A percentile compares a stretch with the other conserved stretches of the same genome.
These are phyloP conservation scores for Cruciata laevipes DNA, from an alignment of 257 asterid species.

Conservation along the genomic window DNA sequence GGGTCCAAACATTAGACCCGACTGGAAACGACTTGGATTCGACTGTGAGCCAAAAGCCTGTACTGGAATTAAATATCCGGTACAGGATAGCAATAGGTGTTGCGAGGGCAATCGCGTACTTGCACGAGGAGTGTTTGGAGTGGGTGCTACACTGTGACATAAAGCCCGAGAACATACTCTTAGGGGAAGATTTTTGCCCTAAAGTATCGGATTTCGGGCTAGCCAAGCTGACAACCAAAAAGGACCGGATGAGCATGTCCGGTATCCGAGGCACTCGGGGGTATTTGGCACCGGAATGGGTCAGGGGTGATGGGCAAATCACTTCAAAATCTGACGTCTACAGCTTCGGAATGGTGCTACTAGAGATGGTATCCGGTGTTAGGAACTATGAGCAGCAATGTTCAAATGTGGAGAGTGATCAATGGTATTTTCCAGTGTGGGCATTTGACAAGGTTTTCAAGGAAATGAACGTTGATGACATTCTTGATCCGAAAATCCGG, in stretches of 20 bases:
- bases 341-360: conserved; percentile 67
- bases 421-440: conserved; percentile 76
- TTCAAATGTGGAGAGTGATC: conserved; percentile 55
- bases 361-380: conserved; percentile 70
- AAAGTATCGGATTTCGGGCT: conserved; percentile 86
- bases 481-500: conserved; percentile 56
- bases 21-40: conserved; percentile 11
- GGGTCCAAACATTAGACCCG: background rate
- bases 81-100: conserved; percentile 78
- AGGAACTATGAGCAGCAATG: conserved; percentile 48
- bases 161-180: conserved; percentile 79
- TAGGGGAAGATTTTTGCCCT: conserved; percentile 87
- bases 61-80: conserved; percentile 63
- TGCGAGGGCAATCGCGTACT: conserved; percentile 81
- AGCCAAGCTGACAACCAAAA: conserved; percentile 72
- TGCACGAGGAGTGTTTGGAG: conserved; percentile 88
- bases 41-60: conserved; percentile 23
- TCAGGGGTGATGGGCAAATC: conserved; percentile 44
- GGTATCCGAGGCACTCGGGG: conserved; percentile 70
- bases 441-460: conserved; percentile 56
- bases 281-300: conserved; percentile 91
- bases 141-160: conserved; percentile 91
- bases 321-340: conserved; percentile 83
- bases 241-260: conserved; percentile 54
- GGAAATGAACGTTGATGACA: conserved; percentile 65